Conservation (phyloP, 2,329 filamentous ascomycete genomes). For the Penicillium sp. region DNA sequence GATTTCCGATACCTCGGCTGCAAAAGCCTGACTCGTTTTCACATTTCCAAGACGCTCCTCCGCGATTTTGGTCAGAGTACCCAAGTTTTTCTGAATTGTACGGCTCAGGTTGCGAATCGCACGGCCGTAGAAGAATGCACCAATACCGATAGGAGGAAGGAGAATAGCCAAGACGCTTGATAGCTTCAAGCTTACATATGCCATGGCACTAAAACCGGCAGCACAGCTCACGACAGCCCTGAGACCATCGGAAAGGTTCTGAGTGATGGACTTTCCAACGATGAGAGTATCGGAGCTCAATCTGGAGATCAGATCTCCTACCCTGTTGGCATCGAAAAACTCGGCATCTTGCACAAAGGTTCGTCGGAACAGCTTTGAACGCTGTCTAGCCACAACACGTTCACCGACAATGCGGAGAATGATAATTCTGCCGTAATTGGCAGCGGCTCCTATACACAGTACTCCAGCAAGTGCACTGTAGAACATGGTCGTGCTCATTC, state of each 20-base stretch:
- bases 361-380: conserved; percentile 82
- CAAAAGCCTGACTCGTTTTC: conserved; percentile 93
- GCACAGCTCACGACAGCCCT: conserved; percentile 83
- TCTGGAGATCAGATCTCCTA: conserved; percentile 92
- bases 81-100: conserved; percentile 89
- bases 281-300: conserved; percentile 96
- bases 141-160: conserved; percentile 85
- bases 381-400: conserved; percentile 82
- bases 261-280: conserved; percentile 96
- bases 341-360: conserved; percentile 98
- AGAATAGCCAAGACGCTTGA: conserved; percentile 82
- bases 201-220: conserved; percentile 88
- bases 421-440: conserved; percentile 92
- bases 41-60: conserved; percentile 98
- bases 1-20: conserved; percentile 86
- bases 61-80: conserved; percentile 90
- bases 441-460: conserved; percentile 75
- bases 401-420: conserved; percentile 92
- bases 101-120: conserved; percentile 84
- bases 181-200: conserved; percentile 88
- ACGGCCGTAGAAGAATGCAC: conserved; percentile 87
- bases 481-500: conserved; percentile 80
- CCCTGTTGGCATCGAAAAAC: conserved; percentile 96
- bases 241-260: conserved; percentile 95
- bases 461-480: conserved; percentile 75